A percentile compares a stretch with the other conserved stretches of the same genome.
These are phyloP conservation scores for Emmonsiellopsis sp. DNA, from an alignment of 2,329 filamentous ascomycete species.

Conservation along the genomic window DNA sequence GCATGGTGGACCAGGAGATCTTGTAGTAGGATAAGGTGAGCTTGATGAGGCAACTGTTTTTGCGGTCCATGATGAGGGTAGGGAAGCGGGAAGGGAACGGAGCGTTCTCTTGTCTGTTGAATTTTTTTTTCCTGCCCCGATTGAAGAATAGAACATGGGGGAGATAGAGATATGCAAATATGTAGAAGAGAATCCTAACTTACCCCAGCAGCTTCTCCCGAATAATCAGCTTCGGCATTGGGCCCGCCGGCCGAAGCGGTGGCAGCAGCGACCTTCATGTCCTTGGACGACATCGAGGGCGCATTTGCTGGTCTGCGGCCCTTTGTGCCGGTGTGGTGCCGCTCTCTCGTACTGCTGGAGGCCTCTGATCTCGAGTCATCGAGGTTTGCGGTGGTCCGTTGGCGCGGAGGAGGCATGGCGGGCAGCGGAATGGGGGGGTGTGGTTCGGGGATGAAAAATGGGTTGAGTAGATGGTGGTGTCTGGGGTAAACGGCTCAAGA, in stretches of 20 bases:
- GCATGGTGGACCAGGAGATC: slow-evolving; percentile 37
- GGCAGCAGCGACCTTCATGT: slow-evolving; percentile 16
- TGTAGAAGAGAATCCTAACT: slow-evolving; percentile 17
- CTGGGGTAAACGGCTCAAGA: neutral
- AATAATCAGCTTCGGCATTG: slow-evolving; percentile 10
- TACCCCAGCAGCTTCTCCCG: slow-evolving; percentile 19
- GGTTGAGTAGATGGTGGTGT: no score
- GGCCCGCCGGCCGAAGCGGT: slow-evolving; percentile 15
- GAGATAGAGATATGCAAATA: neutral
- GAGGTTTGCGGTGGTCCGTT: slow-evolving; percentile 28
- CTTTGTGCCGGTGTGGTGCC: slow-evolving; percentile 22
- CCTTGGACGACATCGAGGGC: slow-evolving; percentile 12
- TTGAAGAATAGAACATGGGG: slow-evolving; percentile 8
- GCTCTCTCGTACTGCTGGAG: slow-evolving; percentile 35
- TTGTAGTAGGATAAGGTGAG: slow-evolving; percentile 10
- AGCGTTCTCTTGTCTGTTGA: no score
- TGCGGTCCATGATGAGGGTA: no score
- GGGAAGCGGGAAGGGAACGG: no score
- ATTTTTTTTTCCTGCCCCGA: neutral
- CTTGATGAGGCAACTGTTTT: no score
- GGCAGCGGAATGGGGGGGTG: no score
- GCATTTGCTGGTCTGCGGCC: slow-evolving; percentile 22
- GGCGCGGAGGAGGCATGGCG: slow-evolving; percentile 38
- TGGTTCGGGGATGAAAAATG: neutral
- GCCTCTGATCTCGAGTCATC: slow-evolving; percentile 42